Evolutionary conservation across 495 filamentous ascomycete genomes (phyloP).

Genomic region (Xylaria telfairii): DNA sequence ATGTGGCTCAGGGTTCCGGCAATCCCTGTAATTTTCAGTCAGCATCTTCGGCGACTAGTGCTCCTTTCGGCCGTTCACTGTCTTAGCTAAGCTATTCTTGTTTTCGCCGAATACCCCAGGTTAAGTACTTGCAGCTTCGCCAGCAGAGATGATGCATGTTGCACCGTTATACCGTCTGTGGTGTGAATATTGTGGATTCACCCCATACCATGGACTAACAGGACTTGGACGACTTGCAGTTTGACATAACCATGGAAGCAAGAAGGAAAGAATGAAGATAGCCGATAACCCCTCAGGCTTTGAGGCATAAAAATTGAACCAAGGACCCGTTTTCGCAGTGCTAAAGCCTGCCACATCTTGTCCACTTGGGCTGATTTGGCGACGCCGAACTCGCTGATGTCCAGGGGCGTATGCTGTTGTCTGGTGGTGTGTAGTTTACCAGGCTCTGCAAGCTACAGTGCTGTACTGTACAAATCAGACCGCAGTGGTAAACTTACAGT

Average conservation of each 20-base stretch:
- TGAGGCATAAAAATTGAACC: neutral
- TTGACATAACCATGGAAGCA: neutral
- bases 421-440: neutral
- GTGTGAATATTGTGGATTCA: neutral
- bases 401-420: neutral
- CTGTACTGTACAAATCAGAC: no score
- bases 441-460: no score
- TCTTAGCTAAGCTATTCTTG: neutral
- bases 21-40: constrained; percentile 15
- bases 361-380: neutral
- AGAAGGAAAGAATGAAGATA: neutral
- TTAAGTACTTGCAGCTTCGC: neutral
- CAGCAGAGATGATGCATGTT: neutral
- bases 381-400: constrained; percentile 12
- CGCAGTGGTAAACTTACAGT: no score
- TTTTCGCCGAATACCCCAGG: neutral
- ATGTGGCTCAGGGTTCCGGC: constrained; percentile 4
- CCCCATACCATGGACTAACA: neutral
- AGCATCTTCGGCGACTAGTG: constrained; percentile 12
- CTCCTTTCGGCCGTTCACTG: constrained; percentile 6
- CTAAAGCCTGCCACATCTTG: neutral
- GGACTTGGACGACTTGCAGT: no score
- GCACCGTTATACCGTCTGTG: neutral
- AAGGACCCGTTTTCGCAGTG: constrained; percentile 11
- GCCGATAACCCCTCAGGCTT: neutral